These are phyloP conservation scores for Kodamaea neixiangensis DNA, from an alignment of 805 yeast species.

Conservation along the genomic window DNA sequence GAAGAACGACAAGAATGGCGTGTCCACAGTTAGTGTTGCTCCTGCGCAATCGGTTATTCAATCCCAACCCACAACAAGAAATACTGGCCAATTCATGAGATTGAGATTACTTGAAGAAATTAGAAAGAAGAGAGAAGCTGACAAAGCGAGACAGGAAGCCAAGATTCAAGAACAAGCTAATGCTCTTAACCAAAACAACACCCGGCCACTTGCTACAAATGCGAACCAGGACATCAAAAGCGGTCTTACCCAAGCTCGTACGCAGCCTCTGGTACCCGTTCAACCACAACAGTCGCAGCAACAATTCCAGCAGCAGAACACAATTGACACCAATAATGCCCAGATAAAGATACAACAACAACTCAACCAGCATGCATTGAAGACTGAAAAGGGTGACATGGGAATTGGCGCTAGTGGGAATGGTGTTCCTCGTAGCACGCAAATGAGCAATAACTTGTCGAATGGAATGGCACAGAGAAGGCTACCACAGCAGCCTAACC, in stretches of 20 bases:
- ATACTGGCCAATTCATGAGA: conserved; percentile 75
- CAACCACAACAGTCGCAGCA: conserved; percentile 24
- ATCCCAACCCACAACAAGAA: conserved; percentile 24
- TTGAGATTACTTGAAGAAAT: conserved; percentile 86
- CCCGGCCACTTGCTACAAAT: conserved; percentile 30
- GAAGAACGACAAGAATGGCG: conserved; percentile 19
- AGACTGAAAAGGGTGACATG: not conserved
- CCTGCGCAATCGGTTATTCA: conserved; percentile 11
- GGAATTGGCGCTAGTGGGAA: not conserved
- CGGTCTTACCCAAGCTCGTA: conserved; percentile 15
- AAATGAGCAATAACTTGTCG: not conserved
- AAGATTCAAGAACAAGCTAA: conserved; percentile 39
- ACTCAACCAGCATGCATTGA: conserved; percentile 1
- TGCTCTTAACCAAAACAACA: conserved; percentile 32
- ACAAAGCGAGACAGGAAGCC: conserved; percentile 43
- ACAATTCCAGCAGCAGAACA: conserved; percentile 3
- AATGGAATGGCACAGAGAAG: conserved; percentile 1
- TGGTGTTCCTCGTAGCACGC: not conserved
- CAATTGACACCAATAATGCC: not conserved
- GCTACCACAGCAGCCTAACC: conserved; percentile 7
- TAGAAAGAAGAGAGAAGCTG: conserved; percentile 60
- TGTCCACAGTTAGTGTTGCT: conserved; percentile 18
- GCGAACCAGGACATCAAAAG: conserved; percentile 10
- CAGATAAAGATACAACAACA: conserved; percentile 1
- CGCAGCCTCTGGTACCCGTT: conserved; percentile 29